Conservation (phyloP, 495 filamentous ascomycete genomes). For the Xylaria longipes region DNA sequence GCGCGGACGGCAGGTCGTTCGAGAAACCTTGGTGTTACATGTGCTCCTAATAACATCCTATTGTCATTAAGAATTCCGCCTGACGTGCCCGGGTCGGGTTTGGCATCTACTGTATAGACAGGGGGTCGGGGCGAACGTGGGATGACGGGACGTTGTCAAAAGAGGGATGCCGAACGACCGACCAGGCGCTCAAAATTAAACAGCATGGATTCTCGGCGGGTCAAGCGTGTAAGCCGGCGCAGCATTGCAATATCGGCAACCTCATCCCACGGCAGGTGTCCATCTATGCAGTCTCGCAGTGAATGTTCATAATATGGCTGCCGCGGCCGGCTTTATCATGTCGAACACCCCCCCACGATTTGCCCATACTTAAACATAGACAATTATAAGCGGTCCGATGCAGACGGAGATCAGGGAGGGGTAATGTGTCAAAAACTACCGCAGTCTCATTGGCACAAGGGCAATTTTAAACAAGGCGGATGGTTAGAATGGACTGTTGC, state of each 20-base stretch:
- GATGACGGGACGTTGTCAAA: constrained; percentile 20
- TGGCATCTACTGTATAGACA: background rate
- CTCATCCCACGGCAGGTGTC: constrained; percentile 10
- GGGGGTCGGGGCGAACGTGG: constrained; percentile 9
- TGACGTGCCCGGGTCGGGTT: background rate
- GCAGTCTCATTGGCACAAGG: background rate
- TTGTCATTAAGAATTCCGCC: background rate
- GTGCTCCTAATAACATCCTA: background rate
- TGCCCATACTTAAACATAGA: constrained; percentile 19
- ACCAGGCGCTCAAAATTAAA: background rate
- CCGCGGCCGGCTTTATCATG: constrained; percentile 19
- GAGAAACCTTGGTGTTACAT: constrained; percentile 13
- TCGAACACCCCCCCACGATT: constrained; percentile 12
- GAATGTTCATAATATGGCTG: background rate
- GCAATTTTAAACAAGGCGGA: background rate
- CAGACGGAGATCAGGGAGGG: background rate
- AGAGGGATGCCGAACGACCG: constrained; percentile 23
- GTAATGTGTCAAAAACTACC: background rate
- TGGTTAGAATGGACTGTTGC: background rate
- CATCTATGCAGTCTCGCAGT: background rate
- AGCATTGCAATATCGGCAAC: constrained; percentile 16
- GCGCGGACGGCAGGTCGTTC: constrained; percentile 9
- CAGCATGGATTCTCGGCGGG: constrained; percentile 20
- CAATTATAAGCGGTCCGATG: constrained; percentile 14
- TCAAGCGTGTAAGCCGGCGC: background rate